These are phyloP conservation scores for Vanrija sp. DNA, from an alignment of 1,284 basidiomycete species.

Conservation along the genomic window DNA sequence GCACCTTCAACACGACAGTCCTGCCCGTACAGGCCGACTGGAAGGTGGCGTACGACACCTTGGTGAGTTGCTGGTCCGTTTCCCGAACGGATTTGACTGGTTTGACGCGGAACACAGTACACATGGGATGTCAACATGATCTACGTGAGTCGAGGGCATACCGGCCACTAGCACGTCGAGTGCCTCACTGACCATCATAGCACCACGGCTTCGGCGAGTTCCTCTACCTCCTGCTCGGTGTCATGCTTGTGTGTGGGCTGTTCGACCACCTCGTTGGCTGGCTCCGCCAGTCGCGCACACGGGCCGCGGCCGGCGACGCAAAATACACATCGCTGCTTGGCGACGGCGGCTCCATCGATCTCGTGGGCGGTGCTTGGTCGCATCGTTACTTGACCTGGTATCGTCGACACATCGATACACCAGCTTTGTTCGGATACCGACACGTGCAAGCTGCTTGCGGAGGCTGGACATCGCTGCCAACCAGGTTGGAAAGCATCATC, in stretches of 20 bases:
- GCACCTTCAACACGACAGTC: not conserved
- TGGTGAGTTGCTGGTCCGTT: too few relatives aligned
- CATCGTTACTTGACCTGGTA: slow-evolving; percentile 7
- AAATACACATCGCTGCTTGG: not conserved
- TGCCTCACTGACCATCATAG: not conserved
- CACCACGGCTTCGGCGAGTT: slow-evolving; percentile 21
- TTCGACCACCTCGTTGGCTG: not conserved
- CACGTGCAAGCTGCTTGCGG: slow-evolving; percentile 15
- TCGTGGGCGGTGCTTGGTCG: too few relatives aligned
- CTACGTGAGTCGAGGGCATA: too few relatives aligned
- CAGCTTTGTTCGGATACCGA: slow-evolving; percentile 19
- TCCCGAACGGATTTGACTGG: too few relatives aligned
- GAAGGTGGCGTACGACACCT: too few relatives aligned
- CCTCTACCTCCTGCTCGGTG: slow-evolving; percentile 17
- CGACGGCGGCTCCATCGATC: not conserved
- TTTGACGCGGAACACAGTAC: too few relatives aligned
- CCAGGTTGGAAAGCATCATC: slow-evolving; percentile 18
- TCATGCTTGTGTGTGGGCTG: slow-evolving; percentile 10
- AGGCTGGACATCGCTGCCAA: slow-evolving; percentile 13
- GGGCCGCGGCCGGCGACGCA: too few relatives aligned
- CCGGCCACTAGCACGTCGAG: too few relatives aligned
- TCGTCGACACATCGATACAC: slow-evolving; percentile 11
- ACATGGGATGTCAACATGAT: too few relatives aligned
- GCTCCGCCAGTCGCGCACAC: not conserved
- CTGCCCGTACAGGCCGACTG: not conserved